Evolutionary conservation across 306 rosid species (phyloP).

Genomic region (Cucurbita maxima): DNA sequence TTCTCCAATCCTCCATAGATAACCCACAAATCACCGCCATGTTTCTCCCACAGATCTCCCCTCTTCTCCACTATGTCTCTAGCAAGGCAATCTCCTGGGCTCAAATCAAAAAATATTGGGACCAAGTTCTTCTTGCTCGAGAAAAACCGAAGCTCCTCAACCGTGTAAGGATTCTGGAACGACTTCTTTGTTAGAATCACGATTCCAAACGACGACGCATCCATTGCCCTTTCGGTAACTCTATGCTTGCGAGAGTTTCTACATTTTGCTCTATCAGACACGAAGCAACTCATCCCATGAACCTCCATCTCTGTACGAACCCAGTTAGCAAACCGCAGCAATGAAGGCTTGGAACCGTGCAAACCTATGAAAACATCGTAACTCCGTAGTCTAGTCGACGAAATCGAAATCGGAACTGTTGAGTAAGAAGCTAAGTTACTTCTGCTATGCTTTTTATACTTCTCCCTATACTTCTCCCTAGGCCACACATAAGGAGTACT

Average conservation of each 20-base stretch:
- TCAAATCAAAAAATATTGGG: slow-evolving; percentile 71
- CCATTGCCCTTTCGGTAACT: slow-evolving; percentile 68
- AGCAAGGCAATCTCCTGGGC: slow-evolving; percentile 62
- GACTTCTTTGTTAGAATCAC: slow-evolving; percentile 64
- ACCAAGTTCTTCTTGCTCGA: slow-evolving; percentile 70
- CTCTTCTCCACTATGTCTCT: slow-evolving; percentile 83
- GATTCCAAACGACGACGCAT: slow-evolving; percentile 71
- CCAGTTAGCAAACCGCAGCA: slow-evolving; percentile 63
- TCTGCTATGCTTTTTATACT: slow-evolving; percentile 25
- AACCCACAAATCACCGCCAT: slow-evolving; percentile 77
- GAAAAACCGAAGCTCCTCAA: slow-evolving; percentile 63
- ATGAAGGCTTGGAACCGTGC: slow-evolving; percentile 47
- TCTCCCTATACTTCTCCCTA: slow-evolving; percentile 37
- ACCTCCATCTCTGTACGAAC: slow-evolving; percentile 68
- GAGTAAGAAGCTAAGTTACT: slow-evolving; percentile 21
- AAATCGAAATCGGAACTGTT: slow-evolving; percentile 41
- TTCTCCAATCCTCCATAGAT: slow-evolving; percentile 63
- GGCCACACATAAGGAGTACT: slow-evolving; percentile 36
- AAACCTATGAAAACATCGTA: slow-evolving; percentile 72
- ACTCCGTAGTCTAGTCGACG: slow-evolving; percentile 50
- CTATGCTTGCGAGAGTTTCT: slow-evolving; percentile 47
- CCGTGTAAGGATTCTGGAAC: slow-evolving; percentile 66
- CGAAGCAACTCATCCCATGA: slow-evolving; percentile 76
- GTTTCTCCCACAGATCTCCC: slow-evolving; percentile 79
- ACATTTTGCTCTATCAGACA: slow-evolving; percentile 59